Evolutionary conservation across 1,284 basidiomycete genomes (phyloP), one percentile per base, ranked within the genome.

Genomic region (Moesziomyces antarcticus): DNA sequence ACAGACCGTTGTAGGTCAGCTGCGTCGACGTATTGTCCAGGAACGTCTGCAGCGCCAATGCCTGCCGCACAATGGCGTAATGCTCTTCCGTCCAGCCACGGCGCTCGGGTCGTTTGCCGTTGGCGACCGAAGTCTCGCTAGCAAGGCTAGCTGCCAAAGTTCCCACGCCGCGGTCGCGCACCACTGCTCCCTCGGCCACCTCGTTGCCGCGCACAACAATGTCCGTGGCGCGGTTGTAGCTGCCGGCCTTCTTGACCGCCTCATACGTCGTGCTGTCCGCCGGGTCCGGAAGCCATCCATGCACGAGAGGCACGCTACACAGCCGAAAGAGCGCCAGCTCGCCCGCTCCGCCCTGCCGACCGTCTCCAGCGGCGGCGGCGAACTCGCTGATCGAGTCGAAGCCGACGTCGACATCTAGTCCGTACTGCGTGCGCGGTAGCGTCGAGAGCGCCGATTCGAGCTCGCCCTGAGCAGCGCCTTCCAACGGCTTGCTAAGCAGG

Each of bases 211-310:
- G 90, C 0, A 90, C 93, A 50, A 94, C 89, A 21, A 90, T 83
- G 52, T 89, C 89, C 1, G 91, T 88, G 0, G 91, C 90, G 18
- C 84, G 88, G 55, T 86, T 85, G 69, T 86, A 86, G 72, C 85
- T 84, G 47, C 75, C 73, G 86, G 85, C 14, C 86, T 85, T 35
- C 85, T 81, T 44, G 9, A 94, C 82, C 0, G 89, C 88, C 2
- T 81, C 77, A 24, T 88, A 88, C 0, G 79, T 80, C 77, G 92
- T 91, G 0, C 86, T 83, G 50, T 89, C 89, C 0, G 88, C 87
- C 0, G 91, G 90, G 77, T 96, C 92, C 9, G 91, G 91, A n/a
- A 96, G 87, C 94, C 94, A 96, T 1, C 94, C 94, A 73, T 96
- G 93, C 0, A 94, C 89, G 49, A 96, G 89, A 14, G 88, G 86